Percentiles rank a stretch among this genome's conserved stretches.
These are phyloP conservation scores for Apiospora kogelbergensis DNA, from an alignment of 2,329 filamentous ascomycete genomes.

Conservation along the genomic window DNA sequence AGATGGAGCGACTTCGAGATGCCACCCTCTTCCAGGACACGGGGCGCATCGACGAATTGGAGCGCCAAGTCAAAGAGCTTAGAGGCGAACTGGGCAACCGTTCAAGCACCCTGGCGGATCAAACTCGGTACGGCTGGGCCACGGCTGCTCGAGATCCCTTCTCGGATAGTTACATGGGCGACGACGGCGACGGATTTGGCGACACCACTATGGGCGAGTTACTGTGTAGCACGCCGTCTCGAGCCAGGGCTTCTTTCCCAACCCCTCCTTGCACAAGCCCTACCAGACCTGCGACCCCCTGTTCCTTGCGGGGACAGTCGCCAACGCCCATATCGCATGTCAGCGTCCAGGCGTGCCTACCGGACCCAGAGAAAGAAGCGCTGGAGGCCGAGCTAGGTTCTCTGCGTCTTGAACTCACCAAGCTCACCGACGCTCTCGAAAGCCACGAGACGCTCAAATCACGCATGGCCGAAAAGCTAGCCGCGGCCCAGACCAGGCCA, in stretches of 20 bases:
- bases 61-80: conserved; percentile 34
- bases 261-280: conserved; percentile 56
- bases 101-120: conserved; percentile 13
- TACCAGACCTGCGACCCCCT: conserved; percentile 36
- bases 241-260: conserved; percentile 45
- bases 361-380: conserved; percentile 41
- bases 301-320: conserved; percentile 23
- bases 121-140: conserved; percentile 48
- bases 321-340: conserved; percentile 29
- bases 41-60: conserved; percentile 36
- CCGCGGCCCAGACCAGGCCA: conserved; percentile 16
- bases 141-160: conserved; percentile 49
- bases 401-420: conserved; percentile 47
- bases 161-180: conserved; percentile 39
- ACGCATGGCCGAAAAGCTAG: conserved; percentile 25
- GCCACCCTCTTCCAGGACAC: conserved; percentile 51
- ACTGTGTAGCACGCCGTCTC: conserved; percentile 50
- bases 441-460: conserved; percentile 44
- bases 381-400: conserved; percentile 49
- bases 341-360: conserved; percentile 42
- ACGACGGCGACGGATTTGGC: conserved; percentile 42
- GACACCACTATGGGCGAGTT: conserved; percentile 52
- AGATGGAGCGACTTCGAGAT: conserved; percentile 53
- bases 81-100: conserved; percentile 28
- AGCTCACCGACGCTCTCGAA: conserved; percentile 47